phyloP scores from a whole-genome alignment of 2,329 filamentous ascomycete genomes.

The Colletotrichum sidae region DNA sequence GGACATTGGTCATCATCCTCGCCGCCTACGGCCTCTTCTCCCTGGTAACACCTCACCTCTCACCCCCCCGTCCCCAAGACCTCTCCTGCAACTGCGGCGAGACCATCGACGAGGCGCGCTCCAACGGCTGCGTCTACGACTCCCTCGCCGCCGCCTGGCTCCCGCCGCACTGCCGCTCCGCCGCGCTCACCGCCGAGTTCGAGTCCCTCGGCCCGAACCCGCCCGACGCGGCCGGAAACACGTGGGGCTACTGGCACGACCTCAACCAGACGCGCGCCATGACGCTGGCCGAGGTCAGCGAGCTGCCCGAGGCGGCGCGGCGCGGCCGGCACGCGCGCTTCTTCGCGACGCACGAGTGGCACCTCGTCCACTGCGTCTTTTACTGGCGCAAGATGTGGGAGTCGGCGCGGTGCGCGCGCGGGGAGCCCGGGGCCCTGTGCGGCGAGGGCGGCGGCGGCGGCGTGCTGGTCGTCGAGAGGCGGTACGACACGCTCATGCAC shows the following conservation, averaged over 20 bases:
- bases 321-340: slow-evolving; percentile 32
- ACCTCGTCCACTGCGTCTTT: slow-evolving; percentile 47
- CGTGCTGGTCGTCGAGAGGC: slow-evolving; percentile 17
- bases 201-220: slow-evolving; percentile 44
- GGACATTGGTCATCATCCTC: not conserved
- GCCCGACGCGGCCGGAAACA: slow-evolving; percentile 38
- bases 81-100: slow-evolving; percentile 47
- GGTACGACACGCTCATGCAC: slow-evolving; percentile 25
- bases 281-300: slow-evolving; percentile 39
- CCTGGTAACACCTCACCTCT: not conserved
- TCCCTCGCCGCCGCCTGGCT: slow-evolving; percentile 49
- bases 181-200: slow-evolving; percentile 48
- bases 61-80: not conserved
- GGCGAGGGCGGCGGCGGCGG: slow-evolving; percentile 19
- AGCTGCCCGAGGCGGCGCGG: slow-evolving; percentile 32
- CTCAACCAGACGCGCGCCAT: slow-evolving; percentile 39
- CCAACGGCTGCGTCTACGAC: slow-evolving; percentile 48
- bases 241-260: slow-evolving; percentile 48
- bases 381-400: slow-evolving; percentile 47
- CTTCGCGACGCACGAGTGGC: slow-evolving; percentile 43
- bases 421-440: slow-evolving; percentile 1
- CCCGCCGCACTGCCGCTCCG: slow-evolving; percentile 47
- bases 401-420: slow-evolving; percentile 7
- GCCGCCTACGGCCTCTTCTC: slow-evolving; percentile 5
- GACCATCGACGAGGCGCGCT: slow-evolving; percentile 42